These are phyloP conservation scores for Mycena indigotica DNA, from an alignment of 768 basidiomycete genomes.

Conservation along the genomic window DNA sequence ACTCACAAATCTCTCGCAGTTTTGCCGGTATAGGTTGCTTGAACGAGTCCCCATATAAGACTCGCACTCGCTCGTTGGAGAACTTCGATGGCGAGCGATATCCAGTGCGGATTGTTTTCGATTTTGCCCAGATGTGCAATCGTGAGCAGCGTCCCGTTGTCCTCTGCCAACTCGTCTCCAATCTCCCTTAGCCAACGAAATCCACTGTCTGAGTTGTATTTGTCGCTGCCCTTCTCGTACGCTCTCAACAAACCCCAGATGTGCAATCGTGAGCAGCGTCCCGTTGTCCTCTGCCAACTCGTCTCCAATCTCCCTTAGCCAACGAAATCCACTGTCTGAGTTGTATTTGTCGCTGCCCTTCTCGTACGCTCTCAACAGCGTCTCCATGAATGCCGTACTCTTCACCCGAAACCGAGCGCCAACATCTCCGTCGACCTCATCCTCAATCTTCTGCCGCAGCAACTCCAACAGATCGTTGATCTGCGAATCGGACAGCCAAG, in stretches of 20 bases:
- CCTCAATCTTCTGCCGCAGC: background rate
- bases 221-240: background rate
- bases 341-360: background rate
- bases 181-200: background rate
- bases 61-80: background rate
- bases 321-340: background rate
- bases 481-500: background rate
- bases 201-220: background rate
- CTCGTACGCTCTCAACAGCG: background rate
- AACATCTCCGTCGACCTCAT: background rate
- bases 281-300: background rate
- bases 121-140: background rate
- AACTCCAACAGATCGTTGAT: background rate
- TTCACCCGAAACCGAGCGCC: background rate
- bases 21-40: background rate
- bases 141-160: background rate
- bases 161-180: background rate
- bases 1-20: background rate
- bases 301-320: background rate
- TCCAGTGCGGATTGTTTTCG: background rate
- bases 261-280: background rate
- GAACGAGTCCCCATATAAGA: background rate
- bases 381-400: background rate
- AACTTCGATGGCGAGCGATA: background rate
- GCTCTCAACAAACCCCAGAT: background rate